Conservation (phyloP, 2,329 filamentous ascomycete genomes). For the Pseudocercospora ulei region DNA sequence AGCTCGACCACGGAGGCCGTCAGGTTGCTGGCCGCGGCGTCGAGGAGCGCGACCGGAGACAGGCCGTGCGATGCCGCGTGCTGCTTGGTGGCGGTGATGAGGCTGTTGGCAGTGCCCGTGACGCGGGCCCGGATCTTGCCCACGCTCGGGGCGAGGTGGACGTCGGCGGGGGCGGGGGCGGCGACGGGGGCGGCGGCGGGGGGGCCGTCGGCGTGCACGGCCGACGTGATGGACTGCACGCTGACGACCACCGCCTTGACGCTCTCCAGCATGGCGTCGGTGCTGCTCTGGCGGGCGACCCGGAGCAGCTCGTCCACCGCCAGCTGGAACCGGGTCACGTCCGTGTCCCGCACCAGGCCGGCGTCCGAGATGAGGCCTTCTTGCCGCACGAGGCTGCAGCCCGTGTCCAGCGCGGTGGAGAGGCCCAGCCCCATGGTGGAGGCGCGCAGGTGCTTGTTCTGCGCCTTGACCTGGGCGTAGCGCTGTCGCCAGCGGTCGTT, state of each 20-base stretch:
- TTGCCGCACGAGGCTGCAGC: slow-evolving; percentile 55
- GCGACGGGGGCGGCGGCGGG: slow-evolving; percentile 30
- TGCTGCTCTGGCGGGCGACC: slow-evolving; percentile 61
- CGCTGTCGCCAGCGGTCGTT: slow-evolving; percentile 83
- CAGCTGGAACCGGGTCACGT: slow-evolving; percentile 91
- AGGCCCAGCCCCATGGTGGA: slow-evolving; percentile 69
- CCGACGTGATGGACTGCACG: slow-evolving; percentile 74
- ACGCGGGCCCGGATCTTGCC: slow-evolving; percentile 61
- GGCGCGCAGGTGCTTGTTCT: slow-evolving; percentile 68
- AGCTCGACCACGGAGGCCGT: slow-evolving; percentile 79
- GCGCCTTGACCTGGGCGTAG: slow-evolving; percentile 79
- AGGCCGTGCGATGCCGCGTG: slow-evolving; percentile 73
- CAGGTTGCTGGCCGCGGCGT: slow-evolving; percentile 85
- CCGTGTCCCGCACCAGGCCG: slow-evolving; percentile 78
- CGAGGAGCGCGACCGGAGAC: slow-evolving; percentile 83
- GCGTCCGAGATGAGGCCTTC: slow-evolving; percentile 50
- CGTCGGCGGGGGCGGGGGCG: too few species aligned
- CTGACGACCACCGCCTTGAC: slow-evolving; percentile 79
- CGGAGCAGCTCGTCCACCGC: slow-evolving; percentile 83
- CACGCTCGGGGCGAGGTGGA: slow-evolving; percentile 35
- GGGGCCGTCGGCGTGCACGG: slow-evolving; percentile 45
- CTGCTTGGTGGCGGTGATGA: slow-evolving; percentile 91
- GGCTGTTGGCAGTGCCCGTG: slow-evolving; percentile 86
- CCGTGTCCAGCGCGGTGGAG: slow-evolving; percentile 47
- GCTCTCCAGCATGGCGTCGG: slow-evolving; percentile 65